Conservation (phyloP, 1,284 basidiomycete genomes). For the Trametes pubescens region DNA sequence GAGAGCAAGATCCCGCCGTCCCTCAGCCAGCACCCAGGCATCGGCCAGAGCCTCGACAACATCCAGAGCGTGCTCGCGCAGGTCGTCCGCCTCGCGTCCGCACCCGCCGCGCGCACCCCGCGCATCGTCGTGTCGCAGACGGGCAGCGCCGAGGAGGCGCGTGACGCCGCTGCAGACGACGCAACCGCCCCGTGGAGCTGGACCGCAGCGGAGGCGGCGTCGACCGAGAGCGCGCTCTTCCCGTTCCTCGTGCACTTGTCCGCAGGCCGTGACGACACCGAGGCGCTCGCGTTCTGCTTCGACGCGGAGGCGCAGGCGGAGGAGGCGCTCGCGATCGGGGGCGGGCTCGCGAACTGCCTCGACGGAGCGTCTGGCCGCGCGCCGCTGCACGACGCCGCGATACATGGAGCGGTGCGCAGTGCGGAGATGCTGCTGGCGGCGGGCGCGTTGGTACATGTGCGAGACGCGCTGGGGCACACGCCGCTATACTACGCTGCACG, state of each 20-base stretch:
- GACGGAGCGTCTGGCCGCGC: slow-evolving; percentile 76
- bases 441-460: slow-evolving; percentile 88
- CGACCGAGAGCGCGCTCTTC: slow-evolving; percentile 72
- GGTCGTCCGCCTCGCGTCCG: slow-evolving; percentile 67
- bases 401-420: slow-evolving; percentile 68
- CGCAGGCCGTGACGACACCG: slow-evolving; percentile 70
- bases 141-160: slow-evolving; percentile 27
- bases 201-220: slow-evolving; percentile 76
- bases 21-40: slow-evolving; percentile 48
- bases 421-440: slow-evolving; percentile 72
- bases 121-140: slow-evolving; percentile 51
- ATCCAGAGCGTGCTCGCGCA: slow-evolving; percentile 72
- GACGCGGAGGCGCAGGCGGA: slow-evolving; percentile 38
- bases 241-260: slow-evolving; percentile 84
- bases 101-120: slow-evolving; percentile 51
- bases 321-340: slow-evolving; percentile 50
- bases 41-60: slow-evolving; percentile 62
- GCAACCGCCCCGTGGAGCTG: slow-evolving; percentile 77
- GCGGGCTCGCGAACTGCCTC: slow-evolving; percentile 74
- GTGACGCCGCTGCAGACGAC: slow-evolving; percentile 51
- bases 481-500: slow-evolving; percentile 83
- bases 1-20: slow-evolving; percentile 45
- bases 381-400: slow-evolving; percentile 82
- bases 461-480: slow-evolving; percentile 83
- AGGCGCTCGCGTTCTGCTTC: slow-evolving; percentile 68